phyloP scores from a whole-genome alignment of 306 rosid species.

The Lithocarpus polystachyus region DNA sequence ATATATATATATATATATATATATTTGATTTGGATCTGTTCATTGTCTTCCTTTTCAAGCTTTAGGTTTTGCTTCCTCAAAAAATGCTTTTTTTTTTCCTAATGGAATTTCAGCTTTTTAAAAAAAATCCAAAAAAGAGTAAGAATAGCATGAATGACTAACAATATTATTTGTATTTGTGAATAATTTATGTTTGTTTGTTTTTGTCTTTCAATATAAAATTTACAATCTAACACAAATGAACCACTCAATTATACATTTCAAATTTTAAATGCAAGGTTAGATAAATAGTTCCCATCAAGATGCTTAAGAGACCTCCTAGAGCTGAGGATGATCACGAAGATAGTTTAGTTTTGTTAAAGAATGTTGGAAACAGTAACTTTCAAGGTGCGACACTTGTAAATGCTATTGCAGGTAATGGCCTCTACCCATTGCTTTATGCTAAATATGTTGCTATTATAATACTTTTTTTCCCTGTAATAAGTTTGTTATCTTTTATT shows the following conservation, averaged over 20 bases:
- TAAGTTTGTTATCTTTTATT: not conserved
- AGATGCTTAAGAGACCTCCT: slow-evolving; percentile 26
- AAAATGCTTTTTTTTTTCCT: too few species aligned
- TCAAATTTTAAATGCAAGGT: slow-evolving; percentile 17
- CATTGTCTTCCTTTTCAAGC: too few species aligned
- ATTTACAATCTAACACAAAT: not conserved
- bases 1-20: too few species aligned
- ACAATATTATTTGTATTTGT: not conserved
- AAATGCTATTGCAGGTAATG: slow-evolving; percentile 58
- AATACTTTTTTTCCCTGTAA: not conserved
- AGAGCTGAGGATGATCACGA: slow-evolving; percentile 17
- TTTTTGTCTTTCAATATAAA: too few species aligned
- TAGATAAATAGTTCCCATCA: slow-evolving; percentile 20
- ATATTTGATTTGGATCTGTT: too few species aligned
- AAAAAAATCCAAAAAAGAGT: too few species aligned
- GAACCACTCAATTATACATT: not conserved
- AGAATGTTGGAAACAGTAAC: slow-evolving; percentile 28
- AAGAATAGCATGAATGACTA: not conserved
- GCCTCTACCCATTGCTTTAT: slow-evolving; percentile 2
- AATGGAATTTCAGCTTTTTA: too few species aligned
- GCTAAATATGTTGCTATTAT: not conserved
- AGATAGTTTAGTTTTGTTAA: slow-evolving; percentile 28
- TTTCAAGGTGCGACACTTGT: slow-evolving; percentile 32
- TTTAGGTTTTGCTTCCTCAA: too few species aligned
- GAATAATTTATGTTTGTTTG: not conserved